Base-by-base conservation (phyloP, 352 stramenopile genomes). In the Thraustochytrium sp. region DNA sequence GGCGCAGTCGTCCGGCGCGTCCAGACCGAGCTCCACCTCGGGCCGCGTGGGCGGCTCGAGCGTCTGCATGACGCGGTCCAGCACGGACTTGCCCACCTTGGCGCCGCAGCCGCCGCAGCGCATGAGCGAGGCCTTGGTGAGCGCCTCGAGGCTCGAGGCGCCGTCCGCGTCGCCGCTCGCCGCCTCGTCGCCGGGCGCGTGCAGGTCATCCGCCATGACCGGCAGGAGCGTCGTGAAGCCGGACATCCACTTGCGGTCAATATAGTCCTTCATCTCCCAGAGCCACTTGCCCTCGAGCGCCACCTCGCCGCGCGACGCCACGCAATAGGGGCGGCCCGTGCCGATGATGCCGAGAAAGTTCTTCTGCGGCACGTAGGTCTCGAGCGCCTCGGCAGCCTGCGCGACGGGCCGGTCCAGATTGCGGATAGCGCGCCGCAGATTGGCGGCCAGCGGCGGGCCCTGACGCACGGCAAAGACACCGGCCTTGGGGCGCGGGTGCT, bases 381-480 rank as follows among this genome's bases (percentile, higher is more conserved):
- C 26, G 18, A 85, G 55, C 42, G n/a, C 11, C 40, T 84, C 40
- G 53, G 40, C 16, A 18, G 34, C 11, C n/a, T 23, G 18, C 21
- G 29, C 29, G 16, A 34, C 21, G 5, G 36, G 31, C 0, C 29
- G 55, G 38, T 5, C 23, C 31, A 62, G 59, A 21, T 77, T 63
- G 16, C 54, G 53, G 44, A 89, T 44, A 44, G 59, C n/a, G n/a
- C 54, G 40, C 2, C 85, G 73, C 4, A 93, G 53, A 72, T 93
- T 93, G 2, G 86, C 72, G 13, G 83, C 54, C 13, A 93, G 76
- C 1, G 85, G 75, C 34, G 88, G 89, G 42, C 90, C 90, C 48
- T 88, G 72, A 46, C 85, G 86, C 4, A 93, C 90, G n/a, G 90
- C 90, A 86, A 93, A 93, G 16, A 93, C 90, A 53, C 90, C 82